Evolutionary conservation across 2,329 filamentous ascomycete genomes (phyloP).

Genomic region (Helotiales sp.): DNA sequence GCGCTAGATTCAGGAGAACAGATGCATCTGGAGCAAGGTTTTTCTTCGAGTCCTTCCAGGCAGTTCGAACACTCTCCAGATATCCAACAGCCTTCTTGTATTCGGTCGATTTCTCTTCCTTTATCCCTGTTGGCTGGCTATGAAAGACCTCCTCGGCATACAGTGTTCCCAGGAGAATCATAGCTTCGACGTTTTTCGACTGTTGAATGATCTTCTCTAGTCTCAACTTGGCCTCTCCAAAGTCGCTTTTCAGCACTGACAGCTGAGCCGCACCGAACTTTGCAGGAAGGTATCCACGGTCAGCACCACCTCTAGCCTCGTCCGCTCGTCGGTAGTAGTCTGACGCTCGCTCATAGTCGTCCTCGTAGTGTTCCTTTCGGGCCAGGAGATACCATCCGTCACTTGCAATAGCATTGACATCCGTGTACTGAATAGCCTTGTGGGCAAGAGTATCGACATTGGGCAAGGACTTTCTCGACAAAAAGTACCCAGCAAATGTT

Average conservation of each 20-base stretch:
- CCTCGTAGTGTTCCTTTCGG: conserved; percentile 85
- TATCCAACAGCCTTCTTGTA: conserved; percentile 84
- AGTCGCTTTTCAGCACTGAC: conserved; percentile 80
- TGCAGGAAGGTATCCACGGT: conserved; percentile 88
- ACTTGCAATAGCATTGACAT: conserved; percentile 94
- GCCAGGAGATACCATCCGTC: conserved; percentile 97
- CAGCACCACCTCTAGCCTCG: conserved; percentile 87
- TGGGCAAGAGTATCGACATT: conserved; percentile 87
- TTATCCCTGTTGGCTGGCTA: conserved; percentile 70
- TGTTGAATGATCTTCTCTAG: conserved; percentile 94
- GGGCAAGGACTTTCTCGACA: conserved; percentile 77
- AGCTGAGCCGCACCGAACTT: conserved; percentile 95
- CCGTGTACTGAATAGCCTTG: conserved; percentile 93
- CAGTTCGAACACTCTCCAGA: conserved; percentile 80
- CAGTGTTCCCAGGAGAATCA: conserved; percentile 87
- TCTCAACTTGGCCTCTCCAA: conserved; percentile 89
- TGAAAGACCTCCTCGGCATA: conserved; percentile 94
- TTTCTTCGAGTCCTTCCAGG: conserved; percentile 94
- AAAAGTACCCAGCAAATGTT: conserved; percentile 88
- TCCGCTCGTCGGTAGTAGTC: conserved; percentile 92
- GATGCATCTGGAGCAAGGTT: conserved; percentile 80
- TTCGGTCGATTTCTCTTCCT: conserved; percentile 86
- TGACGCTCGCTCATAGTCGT: conserved; percentile 73
- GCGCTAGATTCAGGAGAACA: conserved; percentile 87
- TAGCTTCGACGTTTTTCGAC: conserved; percentile 82